Percentiles rank a stretch among this genome's conserved stretches.
phyloP scores from a whole-genome alignment of 495 filamentous ascomycete species.

The Neurospora hispaniola region DNA sequence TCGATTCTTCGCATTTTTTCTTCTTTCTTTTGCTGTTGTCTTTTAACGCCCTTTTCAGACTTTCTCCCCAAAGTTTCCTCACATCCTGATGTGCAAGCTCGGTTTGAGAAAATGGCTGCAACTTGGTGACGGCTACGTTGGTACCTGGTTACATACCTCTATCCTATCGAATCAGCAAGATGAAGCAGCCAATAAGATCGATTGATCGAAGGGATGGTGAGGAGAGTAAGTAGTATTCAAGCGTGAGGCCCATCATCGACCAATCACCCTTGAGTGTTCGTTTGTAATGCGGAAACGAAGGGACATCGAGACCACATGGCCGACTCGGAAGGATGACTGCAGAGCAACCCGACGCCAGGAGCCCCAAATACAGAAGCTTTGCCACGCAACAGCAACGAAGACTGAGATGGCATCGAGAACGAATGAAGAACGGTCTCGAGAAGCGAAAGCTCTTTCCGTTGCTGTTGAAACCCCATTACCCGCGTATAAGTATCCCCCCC shows the following conservation, averaged over 20 bases:
- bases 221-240: not conserved
- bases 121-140: not conserved
- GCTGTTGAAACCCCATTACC: too few species aligned
- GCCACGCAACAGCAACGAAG: not conserved
- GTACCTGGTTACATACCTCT: too few species aligned
- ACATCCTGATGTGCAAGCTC: not conserved
- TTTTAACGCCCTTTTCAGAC: too few species aligned
- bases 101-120: not conserved
- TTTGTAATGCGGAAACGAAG: not conserved
- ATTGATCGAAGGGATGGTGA: not conserved
- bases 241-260: not conserved
- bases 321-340: not conserved
- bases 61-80: not conserved
- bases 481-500: not conserved
- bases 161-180: not conserved
- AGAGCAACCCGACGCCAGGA: not conserved
- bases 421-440: not conserved
- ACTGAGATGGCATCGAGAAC: not conserved
- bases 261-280: not conserved
- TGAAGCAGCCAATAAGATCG: not conserved
- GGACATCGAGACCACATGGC: not conserved
- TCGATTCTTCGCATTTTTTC: too few species aligned
- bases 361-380: not conserved
- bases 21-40: too few species aligned
- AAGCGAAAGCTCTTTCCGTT: too few species aligned